These are phyloP conservation scores for Mycosphaerelloides madeirae DNA, from an alignment of 2,329 filamentous ascomycete species.

Conservation along the genomic window DNA sequence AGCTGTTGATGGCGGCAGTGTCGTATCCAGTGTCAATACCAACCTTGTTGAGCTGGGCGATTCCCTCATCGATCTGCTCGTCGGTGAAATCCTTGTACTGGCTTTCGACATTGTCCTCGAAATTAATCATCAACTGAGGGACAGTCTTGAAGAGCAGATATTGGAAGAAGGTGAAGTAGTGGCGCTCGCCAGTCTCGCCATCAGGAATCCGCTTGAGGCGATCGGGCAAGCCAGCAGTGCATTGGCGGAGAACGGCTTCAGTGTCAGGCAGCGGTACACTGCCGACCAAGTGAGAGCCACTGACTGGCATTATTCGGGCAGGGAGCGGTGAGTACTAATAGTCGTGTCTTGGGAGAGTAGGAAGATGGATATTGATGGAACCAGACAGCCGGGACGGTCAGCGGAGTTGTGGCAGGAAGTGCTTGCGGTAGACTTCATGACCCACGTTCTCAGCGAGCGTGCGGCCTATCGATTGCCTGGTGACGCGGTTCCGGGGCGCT, in stretches of 20 bases:
- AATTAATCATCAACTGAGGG: conserved; percentile 8
- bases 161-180: conserved; percentile 35
- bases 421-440: too few species aligned
- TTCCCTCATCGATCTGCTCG: conserved; percentile 15
- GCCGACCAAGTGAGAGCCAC: conserved; percentile 33
- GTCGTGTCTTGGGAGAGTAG: too few species aligned
- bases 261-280: conserved; percentile 33
- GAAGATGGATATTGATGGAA: too few species aligned
- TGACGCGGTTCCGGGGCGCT: too few species aligned
- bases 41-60: conserved; percentile 15
- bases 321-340: too few species aligned
- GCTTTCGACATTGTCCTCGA: conserved; percentile 6
- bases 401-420: too few species aligned
- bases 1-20: conserved; percentile 30
- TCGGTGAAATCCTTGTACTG: conserved; percentile 10
- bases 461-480: too few species aligned
- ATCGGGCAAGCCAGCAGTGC: conserved; percentile 25
- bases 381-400: too few species aligned
- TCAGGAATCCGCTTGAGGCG: conserved; percentile 38
- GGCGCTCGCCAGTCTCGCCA: conserved; percentile 37
- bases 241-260: conserved; percentile 30
- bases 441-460: too few species aligned
- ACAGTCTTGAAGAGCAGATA: conserved; percentile 8
- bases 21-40: conserved; percentile 30
- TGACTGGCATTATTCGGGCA: not conserved